Evolutionary conservation across 1,139 yeast species (phyloP).

Genomic region (Pichia sp.): DNA sequence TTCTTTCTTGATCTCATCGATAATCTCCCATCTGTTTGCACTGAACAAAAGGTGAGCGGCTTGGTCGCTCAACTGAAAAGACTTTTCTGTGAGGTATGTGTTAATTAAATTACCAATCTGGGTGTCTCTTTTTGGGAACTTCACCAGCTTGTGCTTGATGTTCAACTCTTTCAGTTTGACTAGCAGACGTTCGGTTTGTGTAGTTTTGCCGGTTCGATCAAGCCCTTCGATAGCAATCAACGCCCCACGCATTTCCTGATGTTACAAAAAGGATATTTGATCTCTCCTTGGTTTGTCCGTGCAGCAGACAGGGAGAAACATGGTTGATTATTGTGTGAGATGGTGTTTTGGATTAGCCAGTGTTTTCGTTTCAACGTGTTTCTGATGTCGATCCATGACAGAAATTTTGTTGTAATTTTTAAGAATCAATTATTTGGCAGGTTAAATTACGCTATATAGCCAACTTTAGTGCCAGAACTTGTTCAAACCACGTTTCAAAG

Average conservation of each 20-base stretch:
- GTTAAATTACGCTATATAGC: too few species aligned
- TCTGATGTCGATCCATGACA: neutral
- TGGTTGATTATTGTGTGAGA: too few species aligned
- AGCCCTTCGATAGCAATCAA: conserved; percentile 86
- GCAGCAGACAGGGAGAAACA: too few species aligned
- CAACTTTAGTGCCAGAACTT: too few species aligned
- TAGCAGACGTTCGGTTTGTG: conserved; percentile 59
- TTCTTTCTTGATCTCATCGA: conserved; percentile 41
- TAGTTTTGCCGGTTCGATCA: conserved; percentile 92
- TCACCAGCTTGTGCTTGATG: conserved; percentile 45
- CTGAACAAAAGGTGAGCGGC: conserved; percentile 83
- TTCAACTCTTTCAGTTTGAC: conserved; percentile 21
- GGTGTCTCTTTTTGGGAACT: conserved; percentile 87
- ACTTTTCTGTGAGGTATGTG: conserved; percentile 55
- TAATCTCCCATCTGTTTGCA: conserved; percentile 92
- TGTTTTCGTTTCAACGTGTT: too few species aligned
- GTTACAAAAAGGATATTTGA: too few species aligned
- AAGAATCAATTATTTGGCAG: too few species aligned
- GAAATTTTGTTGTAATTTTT: neutral
- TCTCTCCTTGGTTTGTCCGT: too few species aligned
- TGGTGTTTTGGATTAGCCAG: too few species aligned
- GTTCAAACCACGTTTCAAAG: too few species aligned
- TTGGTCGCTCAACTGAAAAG: conserved; percentile 57
- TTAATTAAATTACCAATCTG: conserved; percentile 76
- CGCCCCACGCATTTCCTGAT: conserved; percentile 48